Conservation (phyloP, 257 asterid species). For the Scutellaria galericulata region DNA sequence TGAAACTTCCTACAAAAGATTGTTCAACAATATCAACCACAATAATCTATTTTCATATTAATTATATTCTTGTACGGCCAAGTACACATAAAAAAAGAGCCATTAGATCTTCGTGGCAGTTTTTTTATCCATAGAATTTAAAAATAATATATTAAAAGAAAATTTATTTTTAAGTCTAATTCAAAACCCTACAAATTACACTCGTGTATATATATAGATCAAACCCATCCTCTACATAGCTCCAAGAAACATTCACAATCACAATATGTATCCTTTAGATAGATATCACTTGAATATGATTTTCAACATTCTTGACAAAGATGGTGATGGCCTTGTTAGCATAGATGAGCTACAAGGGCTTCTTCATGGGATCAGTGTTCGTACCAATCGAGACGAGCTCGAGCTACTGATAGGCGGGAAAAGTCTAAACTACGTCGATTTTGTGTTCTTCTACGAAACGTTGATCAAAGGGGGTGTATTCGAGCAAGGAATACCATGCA, state of each 20-base stretch:
- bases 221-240: no score
- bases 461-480: constrained; percentile 33
- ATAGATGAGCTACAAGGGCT: constrained; percentile 46
- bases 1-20: constrained; percentile 21
- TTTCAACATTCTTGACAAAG: constrained; percentile 52
- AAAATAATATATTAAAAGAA: not conserved
- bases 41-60: not conserved
- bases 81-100: not conserved
- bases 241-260: not conserved
- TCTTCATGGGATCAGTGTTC: constrained; percentile 38
- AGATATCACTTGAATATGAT: constrained; percentile 45
- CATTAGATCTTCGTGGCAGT: not conserved
- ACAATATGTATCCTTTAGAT: constrained; percentile 44
- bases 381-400: constrained; percentile 46
- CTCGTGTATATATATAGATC: not conserved
- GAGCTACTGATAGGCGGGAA: constrained; percentile 47
- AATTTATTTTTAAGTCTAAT: not conserved
- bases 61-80: constrained; percentile 1
- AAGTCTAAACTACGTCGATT: constrained; percentile 45
- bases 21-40: constrained; percentile 14
- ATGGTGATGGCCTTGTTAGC: constrained; percentile 54
- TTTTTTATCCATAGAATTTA: not conserved
- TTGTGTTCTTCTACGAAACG: constrained; percentile 51
- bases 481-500: constrained; percentile 4
- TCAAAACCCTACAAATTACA: not conserved